A percentile compares a stretch with the other conserved stretches of the same genome.
Evolutionary conservation across 2,329 filamentous ascomycete species (phyloP).

Genomic region (Microdochium trichocladiopsis): DNA sequence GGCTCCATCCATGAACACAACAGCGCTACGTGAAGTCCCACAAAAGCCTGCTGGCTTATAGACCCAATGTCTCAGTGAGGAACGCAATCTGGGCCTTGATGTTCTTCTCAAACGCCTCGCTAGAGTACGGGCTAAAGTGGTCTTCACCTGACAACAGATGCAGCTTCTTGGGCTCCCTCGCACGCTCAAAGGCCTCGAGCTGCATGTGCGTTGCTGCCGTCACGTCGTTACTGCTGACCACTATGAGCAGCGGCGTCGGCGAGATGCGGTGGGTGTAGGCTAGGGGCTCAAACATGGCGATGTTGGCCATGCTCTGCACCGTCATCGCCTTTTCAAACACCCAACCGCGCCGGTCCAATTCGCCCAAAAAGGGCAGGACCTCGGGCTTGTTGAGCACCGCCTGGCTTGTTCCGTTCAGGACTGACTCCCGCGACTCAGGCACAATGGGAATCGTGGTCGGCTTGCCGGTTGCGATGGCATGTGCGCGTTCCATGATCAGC

Average conservation of each 20-base stretch:
- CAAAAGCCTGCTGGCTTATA: background rate
- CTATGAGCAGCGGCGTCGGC: slow-evolving; percentile 7
- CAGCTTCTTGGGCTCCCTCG: slow-evolving; percentile 6
- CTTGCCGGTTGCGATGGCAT: background rate
- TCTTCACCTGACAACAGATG: slow-evolving; percentile 1
- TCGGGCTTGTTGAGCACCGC: background rate
- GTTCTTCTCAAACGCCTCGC: background rate
- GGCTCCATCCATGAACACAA: slow-evolving; percentile 28
- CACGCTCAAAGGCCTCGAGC: slow-evolving; percentile 6
- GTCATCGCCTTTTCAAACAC: background rate
- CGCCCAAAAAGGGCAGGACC: background rate
- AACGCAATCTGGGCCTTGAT: background rate
- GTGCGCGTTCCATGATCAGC: background rate
- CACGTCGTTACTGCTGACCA: slow-evolving; percentile 4
- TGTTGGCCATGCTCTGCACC: background rate
- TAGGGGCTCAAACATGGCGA: slow-evolving; percentile 4
- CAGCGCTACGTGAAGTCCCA: too few species aligned
- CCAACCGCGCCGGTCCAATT: background rate
- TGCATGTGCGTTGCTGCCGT: slow-evolving; percentile 1
- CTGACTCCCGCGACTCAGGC: background rate
- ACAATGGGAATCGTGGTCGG: background rate
- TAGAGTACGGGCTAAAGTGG: slow-evolving; percentile 6
- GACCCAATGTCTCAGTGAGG: background rate
- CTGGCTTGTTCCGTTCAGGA: background rate
- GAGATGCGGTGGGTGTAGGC: slow-evolving; percentile 7